These are phyloP conservation scores for Tetrastigma voinierianum DNA, from an alignment of 164 flowering plant species.

Conservation along the genomic window DNA sequence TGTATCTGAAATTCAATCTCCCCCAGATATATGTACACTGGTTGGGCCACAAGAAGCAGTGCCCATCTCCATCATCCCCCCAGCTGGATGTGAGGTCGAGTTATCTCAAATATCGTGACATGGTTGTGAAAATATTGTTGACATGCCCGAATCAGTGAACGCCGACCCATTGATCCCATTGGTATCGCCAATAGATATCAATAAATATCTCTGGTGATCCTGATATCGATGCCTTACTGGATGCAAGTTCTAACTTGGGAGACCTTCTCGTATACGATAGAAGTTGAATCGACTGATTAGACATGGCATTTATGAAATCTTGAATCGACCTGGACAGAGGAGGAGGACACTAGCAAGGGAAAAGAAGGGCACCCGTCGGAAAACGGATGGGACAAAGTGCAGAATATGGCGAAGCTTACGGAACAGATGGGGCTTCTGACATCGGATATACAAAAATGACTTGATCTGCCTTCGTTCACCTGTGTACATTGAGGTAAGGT, in stretches of 20 bases:
- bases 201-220: slow-evolving; percentile 37
- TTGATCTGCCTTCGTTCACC: slow-evolving; percentile 16
- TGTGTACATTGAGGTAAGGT: slow-evolving; percentile 21
- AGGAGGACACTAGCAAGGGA: slow-evolving; percentile 30
- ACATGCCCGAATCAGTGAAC: slow-evolving; percentile 32
- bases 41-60: slow-evolving; percentile 36
- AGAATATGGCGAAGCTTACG: slow-evolving; percentile 69
- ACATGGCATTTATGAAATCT: too few relatives aligned
- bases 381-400: slow-evolving; percentile 59
- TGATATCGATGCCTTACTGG: slow-evolving; percentile 46
- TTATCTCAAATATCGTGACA: slow-evolving; percentile 39
- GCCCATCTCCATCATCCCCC: slow-evolving; percentile 22
- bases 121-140: slow-evolving; percentile 36
- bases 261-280: slow-evolving; percentile 51
- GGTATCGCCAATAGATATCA: slow-evolving; percentile 39
- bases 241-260: slow-evolving; percentile 40
- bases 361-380: slow-evolving; percentile 31
- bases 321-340: too few relatives aligned
- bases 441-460: slow-evolving; percentile 45
- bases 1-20: slow-evolving; percentile 40
- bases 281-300: slow-evolving; percentile 34
- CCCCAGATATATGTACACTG: slow-evolving; percentile 28
- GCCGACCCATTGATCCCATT: slow-evolving; percentile 37
- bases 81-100: slow-evolving; percentile 40
- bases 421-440: slow-evolving; percentile 78